Evolutionary conservation across 345 rosid genomes (phyloP), one percentile per base, ranked within the genome.

Genomic region (Rubroshorea leprosula): DNA sequence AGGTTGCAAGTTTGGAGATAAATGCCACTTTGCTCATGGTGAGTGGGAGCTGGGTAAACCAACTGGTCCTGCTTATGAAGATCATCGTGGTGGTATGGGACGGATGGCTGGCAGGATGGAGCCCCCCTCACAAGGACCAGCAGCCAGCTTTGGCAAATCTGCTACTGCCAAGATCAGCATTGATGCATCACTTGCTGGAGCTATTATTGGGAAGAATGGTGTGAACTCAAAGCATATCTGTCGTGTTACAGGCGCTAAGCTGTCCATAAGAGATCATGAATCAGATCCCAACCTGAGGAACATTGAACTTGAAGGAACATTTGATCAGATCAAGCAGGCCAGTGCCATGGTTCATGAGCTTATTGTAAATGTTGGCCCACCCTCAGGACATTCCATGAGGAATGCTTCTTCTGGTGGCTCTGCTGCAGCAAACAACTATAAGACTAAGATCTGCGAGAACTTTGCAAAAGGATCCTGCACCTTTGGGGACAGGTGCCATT

Each of bases 121-220:
- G 58, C 80, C 62, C 23, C 77, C 81, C 31, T 70, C 67, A 4
- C 80, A 68, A 35, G 84, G 85, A 43, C 74, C 84, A 67, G 83
- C 84, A 57, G 78, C 88, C 25, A 78, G 92, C 74, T 93, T 93
- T 52, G 97, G 99, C 61, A 88, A 89, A 57, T 78, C 96, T 0
- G 94, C 95, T n/a, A 85, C 97, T 31, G 80, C 96, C 5, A 93
- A 90, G 74, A 85, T 93, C 73, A 93, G 99, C 64, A 78, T 93
- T 7, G 94, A 90, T 67, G 94, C 84, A 29, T 82, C 95, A 11
- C 90, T 89, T 58, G 91, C 97, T 15, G 99, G 99, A 50, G 86
- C 97, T 38, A 85, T 93, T 65, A 93, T 93, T 6, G 99, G 99
- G 29, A 93, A 89, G 69, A 84, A 85, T 23, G 99, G 99, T 50